Percentiles rank a stretch among this genome's conserved stretches.
These are phyloP conservation scores for Aristolochia californica DNA, from an alignment of 164 flowering plant genomes.

Conservation along the genomic window DNA sequence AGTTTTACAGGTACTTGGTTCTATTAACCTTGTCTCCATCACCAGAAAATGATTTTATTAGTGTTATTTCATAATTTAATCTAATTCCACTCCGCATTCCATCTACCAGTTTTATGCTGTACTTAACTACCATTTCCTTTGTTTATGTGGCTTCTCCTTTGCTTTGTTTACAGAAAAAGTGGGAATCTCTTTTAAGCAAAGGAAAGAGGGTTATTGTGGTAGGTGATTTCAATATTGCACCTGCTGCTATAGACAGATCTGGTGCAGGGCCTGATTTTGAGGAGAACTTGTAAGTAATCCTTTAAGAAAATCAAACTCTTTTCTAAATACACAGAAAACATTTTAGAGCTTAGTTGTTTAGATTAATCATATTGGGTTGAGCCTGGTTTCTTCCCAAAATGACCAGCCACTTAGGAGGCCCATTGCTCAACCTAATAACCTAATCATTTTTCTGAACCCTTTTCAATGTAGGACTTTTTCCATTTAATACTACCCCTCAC, in stretches of 20 bases:
- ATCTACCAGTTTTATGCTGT: no score
- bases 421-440: no score
- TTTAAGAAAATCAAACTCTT: neutral
- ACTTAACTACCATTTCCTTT: no score
- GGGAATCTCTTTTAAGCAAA: constrained; percentile 56
- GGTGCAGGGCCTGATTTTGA: constrained; percentile 92
- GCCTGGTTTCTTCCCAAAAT: no score
- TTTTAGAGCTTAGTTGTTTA: neutral
- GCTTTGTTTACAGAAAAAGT: constrained; percentile 66
- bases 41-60: neutral
- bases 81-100: no score
- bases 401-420: no score
- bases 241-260: constrained; percentile 74
- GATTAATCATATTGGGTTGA: neutral
- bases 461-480: no score
- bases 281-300: constrained; percentile 58
- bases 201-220: constrained; percentile 76
- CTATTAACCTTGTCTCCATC: neutral
- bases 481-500: no score
- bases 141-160: neutral
- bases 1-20: constrained; percentile 56
- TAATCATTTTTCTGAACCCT: no score
- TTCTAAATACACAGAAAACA: no score
- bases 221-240: constrained; percentile 97
- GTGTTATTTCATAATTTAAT: neutral